These are phyloP conservation scores for Bipolaris sorokiniana DNA, from an alignment of 2,329 filamentous ascomycete species.

Conservation along the genomic window DNA sequence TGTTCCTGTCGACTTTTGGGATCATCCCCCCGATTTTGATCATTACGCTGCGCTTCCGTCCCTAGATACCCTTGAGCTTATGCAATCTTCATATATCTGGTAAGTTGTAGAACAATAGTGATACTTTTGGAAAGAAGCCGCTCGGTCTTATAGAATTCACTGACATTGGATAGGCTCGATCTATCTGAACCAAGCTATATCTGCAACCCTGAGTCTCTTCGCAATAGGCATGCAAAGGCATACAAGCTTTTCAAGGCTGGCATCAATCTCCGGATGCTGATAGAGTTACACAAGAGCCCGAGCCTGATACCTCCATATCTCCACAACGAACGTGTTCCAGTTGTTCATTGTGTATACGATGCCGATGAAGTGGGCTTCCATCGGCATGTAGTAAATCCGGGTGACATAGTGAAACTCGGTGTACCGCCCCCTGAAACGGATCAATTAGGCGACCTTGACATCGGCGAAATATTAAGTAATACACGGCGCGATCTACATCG, in stretches of 20 bases:
- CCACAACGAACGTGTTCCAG: conserved; percentile 34
- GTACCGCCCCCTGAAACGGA: conserved; percentile 31
- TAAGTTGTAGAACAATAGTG: not conserved
- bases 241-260: conserved; percentile 34
- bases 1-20: conserved; percentile 34
- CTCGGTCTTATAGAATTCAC: not conserved
- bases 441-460: conserved; percentile 26
- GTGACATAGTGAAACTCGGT: not conserved
- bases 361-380: conserved; percentile 54
- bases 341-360: conserved; percentile 37
- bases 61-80: conserved; percentile 36
- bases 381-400: conserved; percentile 21
- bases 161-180: conserved; percentile 9
- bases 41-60: conserved; percentile 35
- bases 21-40: conserved; percentile 32
- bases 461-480: conserved; percentile 20
- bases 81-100: conserved; percentile 29
- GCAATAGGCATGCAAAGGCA: conserved; percentile 36
- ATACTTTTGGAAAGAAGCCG: not conserved
- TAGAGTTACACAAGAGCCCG: conserved; percentile 31
- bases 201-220: conserved; percentile 30
- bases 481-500: conserved; percentile 14
- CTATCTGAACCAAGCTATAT: conserved; percentile 27
- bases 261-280: conserved; percentile 37
- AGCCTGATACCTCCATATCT: conserved; percentile 44